A percentile compares a stretch with the other conserved stretches of the same genome.
Conservation (phyloP, 129 eudicot genomes). For the Artemisia argyi region DNA sequence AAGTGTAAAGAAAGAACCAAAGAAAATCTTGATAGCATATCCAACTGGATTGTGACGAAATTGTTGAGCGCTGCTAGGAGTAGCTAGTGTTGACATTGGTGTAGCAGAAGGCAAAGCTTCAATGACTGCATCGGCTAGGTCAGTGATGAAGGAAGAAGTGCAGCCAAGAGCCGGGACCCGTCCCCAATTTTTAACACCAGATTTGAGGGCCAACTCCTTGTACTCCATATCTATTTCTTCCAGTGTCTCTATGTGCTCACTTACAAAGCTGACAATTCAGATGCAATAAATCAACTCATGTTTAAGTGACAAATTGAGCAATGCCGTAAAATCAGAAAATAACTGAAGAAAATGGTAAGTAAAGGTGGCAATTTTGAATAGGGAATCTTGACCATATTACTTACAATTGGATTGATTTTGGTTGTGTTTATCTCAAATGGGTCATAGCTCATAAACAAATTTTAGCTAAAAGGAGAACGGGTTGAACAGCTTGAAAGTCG, state of each 20-base stretch:
- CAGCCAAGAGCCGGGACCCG: slow-evolving; percentile 92
- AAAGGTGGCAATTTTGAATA: not conserved
- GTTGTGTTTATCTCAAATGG: not conserved
- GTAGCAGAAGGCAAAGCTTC: slow-evolving; percentile 86
- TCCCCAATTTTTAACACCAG: slow-evolving; percentile 86
- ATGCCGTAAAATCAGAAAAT: no score
- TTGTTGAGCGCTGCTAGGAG: slow-evolving; percentile 7
- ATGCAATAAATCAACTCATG: not conserved
- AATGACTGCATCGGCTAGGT: slow-evolving; percentile 86
- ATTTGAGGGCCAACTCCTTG: slow-evolving; percentile 76
- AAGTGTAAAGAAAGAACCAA: slow-evolving; percentile 1
- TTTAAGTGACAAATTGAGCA: not conserved
- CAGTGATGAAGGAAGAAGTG: slow-evolving; percentile 64
- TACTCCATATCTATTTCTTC: slow-evolving; percentile 97
- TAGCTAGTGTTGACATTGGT: slow-evolving; percentile 33
- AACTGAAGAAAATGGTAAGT: not conserved
- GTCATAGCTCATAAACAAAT: not conserved
- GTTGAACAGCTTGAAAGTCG: no score
- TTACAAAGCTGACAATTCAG: slow-evolving; percentile 66
- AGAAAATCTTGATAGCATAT: slow-evolving; percentile 13
- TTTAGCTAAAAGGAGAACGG: not conserved
- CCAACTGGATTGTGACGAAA: slow-evolving; percentile 5
- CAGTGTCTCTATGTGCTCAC: slow-evolving; percentile 95
- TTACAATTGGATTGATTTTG: no score
- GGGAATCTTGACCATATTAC: no score